Conservation (phyloP, 2,329 filamentous ascomycete genomes). For the Cercospora citrullina region DNA sequence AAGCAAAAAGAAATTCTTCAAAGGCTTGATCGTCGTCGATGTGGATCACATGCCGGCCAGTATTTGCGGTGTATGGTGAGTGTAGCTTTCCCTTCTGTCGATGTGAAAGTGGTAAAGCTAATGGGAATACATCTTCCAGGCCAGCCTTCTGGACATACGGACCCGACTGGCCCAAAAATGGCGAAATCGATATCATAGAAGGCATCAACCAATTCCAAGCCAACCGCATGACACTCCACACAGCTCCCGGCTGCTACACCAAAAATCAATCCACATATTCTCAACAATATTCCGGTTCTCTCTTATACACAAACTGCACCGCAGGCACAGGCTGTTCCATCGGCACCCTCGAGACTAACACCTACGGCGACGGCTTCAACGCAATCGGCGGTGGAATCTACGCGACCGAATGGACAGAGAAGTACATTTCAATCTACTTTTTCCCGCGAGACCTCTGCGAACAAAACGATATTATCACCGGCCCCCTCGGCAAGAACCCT, state of each 20-base stretch:
- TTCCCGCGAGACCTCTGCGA: slow-evolving; percentile 37
- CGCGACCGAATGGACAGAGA: slow-evolving; percentile 38
- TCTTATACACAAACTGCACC: slow-evolving; percentile 42
- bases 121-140: slow-evolving; percentile 4
- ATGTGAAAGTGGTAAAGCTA: background rate
- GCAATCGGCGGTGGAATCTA: slow-evolving; percentile 49
- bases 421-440: slow-evolving; percentile 40
- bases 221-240: slow-evolving; percentile 42
- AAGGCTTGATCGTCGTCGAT: slow-evolving; percentile 71
- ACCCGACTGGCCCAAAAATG: slow-evolving; percentile 48
- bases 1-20: slow-evolving; percentile 62
- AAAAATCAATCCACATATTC: slow-evolving; percentile 20
- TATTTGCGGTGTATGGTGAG: slow-evolving; percentile 70
- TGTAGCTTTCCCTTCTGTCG: background rate
- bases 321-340: slow-evolving; percentile 48
- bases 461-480: slow-evolving; percentile 32
- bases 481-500: slow-evolving; percentile 52
- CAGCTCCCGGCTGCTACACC: slow-evolving; percentile 37
- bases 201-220: slow-evolving; percentile 40
- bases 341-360: slow-evolving; percentile 50
- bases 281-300: slow-evolving; percentile 62
- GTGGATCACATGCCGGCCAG: slow-evolving; percentile 71
- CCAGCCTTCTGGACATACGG: slow-evolving; percentile 67
- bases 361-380: slow-evolving; percentile 42
- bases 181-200: slow-evolving; percentile 46